These are phyloP conservation scores for Candida arabinofermentans DNA, from an alignment of 805 yeast genomes.

Conservation along the genomic window DNA sequence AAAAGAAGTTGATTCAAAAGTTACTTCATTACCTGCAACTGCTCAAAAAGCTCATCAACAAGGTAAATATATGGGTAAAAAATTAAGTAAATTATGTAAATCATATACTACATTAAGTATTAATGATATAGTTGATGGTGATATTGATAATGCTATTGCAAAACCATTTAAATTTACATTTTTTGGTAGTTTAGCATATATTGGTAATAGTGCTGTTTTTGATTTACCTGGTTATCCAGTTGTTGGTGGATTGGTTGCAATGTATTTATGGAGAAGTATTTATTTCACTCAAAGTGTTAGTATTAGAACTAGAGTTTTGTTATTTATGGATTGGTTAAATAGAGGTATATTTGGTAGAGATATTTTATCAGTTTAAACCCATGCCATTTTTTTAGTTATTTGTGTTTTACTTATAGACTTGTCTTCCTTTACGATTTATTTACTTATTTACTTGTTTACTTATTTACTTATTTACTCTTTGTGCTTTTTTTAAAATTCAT, in stretches of 20 bases:
- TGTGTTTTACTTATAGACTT: no score
- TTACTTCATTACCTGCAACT: slow-evolving; percentile 68
- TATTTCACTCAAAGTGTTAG: slow-evolving; percentile 68
- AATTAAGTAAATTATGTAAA: slow-evolving; percentile 49
- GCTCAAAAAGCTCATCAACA: slow-evolving; percentile 74
- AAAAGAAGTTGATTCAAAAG: slow-evolving; percentile 54
- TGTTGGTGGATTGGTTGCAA: slow-evolving; percentile 64
- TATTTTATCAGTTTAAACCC: slow-evolving; percentile 25
- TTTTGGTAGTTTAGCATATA: slow-evolving; percentile 63
- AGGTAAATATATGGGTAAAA: slow-evolving; percentile 61
- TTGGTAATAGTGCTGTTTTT: slow-evolving; percentile 69
- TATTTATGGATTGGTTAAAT: slow-evolving; percentile 67
- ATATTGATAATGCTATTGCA: slow-evolving; percentile 50
- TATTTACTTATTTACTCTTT: no score
- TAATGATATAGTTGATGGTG: slow-evolving; percentile 47
- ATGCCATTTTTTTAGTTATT: no score
- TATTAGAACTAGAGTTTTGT: slow-evolving; percentile 55
- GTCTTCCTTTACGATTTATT: background rate
- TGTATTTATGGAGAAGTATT: slow-evolving; percentile 70
- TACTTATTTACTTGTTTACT: background rate
- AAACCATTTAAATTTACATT: slow-evolving; percentile 62
- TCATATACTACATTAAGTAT: slow-evolving; percentile 39
- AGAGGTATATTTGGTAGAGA: slow-evolving; percentile 56
- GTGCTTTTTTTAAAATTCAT: no score
- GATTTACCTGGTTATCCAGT: slow-evolving; percentile 59